phyloP scores from a whole-genome alignment of 371 early-diverging fungal genomes.

The Basidiobolus meristosporus region DNA sequence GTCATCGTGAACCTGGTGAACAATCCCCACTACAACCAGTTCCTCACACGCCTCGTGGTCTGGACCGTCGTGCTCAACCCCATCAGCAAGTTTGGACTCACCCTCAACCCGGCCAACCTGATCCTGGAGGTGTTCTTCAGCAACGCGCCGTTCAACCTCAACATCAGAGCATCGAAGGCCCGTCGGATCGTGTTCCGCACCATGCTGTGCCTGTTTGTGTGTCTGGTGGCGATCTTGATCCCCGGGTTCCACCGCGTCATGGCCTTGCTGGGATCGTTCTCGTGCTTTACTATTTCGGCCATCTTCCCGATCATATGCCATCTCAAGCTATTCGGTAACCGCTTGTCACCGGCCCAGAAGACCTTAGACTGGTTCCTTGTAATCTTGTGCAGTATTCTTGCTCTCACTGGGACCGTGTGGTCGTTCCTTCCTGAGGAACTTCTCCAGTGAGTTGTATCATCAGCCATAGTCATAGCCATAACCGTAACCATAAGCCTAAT shows the following conservation, averaged over 20 bases:
- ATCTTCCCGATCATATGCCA: constrained; percentile 20
- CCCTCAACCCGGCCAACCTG: constrained; percentile 32
- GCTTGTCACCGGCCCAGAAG: constrained; percentile 4
- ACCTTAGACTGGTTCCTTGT: constrained; percentile 7
- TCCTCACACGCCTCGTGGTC: constrained; percentile 27
- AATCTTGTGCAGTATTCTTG: constrained; percentile 7
- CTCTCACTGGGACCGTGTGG: constrained; percentile 13
- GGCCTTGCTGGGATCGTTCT: constrained; percentile 42
- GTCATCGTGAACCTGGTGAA: constrained; percentile 31
- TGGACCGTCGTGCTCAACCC: constrained; percentile 47
- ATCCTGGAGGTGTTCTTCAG: constrained; percentile 22
- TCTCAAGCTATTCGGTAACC: constrained; percentile 10
- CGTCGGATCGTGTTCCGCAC: constrained; percentile 8
- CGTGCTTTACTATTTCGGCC: constrained; percentile 21
- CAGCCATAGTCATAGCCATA: too few species aligned
- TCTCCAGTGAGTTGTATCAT: too few species aligned
- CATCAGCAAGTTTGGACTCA: constrained; percentile 43
- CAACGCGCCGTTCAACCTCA: constrained; percentile 4
- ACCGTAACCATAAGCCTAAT: too few species aligned
- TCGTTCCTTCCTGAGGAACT: constrained; percentile 6
- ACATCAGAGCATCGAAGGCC: constrained; percentile 5
- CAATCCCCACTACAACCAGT: constrained; percentile 27
- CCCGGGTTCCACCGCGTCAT: constrained; percentile 48
- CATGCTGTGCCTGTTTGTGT: constrained; percentile 14
- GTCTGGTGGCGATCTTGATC: constrained; percentile 21